These are phyloP conservation scores for Rhodotorula glutinis DNA, from an alignment of 1,284 basidiomycete species.

Conservation along the genomic window DNA sequence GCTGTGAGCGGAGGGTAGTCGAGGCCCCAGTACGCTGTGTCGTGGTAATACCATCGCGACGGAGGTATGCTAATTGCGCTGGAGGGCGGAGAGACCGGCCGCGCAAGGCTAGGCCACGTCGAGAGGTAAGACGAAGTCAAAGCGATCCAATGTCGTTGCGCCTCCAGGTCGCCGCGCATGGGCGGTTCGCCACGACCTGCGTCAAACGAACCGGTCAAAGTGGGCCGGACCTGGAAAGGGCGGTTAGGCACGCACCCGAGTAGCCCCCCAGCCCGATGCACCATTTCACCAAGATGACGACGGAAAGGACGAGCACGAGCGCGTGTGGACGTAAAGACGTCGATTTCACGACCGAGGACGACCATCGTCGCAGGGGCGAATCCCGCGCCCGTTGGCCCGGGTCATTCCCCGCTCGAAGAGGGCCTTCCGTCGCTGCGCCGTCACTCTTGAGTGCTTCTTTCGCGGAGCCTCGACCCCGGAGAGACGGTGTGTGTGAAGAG, in stretches of 20 bases:
- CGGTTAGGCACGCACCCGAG: constrained; percentile 60
- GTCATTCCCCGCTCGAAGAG: neutral
- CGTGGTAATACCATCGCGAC: constrained; percentile 37
- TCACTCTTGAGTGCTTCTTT: too few relatives aligned
- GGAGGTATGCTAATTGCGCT: neutral
- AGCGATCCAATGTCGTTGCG: constrained; percentile 65
- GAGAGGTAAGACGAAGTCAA: constrained; percentile 23
- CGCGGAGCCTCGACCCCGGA: too few relatives aligned
- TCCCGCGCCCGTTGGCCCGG: constrained; percentile 13
- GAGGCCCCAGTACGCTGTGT: constrained; percentile 78
- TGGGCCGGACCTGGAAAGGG: neutral
- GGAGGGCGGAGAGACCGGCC: neutral
- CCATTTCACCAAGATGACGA: constrained; percentile 62
- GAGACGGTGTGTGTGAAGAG: neutral
- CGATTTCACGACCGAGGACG: constrained; percentile 6
- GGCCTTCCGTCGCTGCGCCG: too few relatives aligned
- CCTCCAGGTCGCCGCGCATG: constrained; percentile 88
- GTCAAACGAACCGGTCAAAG: too few relatives aligned
- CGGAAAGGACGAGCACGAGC: constrained; percentile 51
- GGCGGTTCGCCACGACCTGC: constrained; percentile 69
- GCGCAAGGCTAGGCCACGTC: neutral
- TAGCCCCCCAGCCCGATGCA: constrained; percentile 70
- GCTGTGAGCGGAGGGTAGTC: constrained; percentile 91
- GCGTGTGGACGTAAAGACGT: neutral
- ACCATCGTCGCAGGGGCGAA: constrained; percentile 15